Conservation (phyloP, 495 filamentous ascomycete genomes). For the Aspergillus haitiensis region DNA sequence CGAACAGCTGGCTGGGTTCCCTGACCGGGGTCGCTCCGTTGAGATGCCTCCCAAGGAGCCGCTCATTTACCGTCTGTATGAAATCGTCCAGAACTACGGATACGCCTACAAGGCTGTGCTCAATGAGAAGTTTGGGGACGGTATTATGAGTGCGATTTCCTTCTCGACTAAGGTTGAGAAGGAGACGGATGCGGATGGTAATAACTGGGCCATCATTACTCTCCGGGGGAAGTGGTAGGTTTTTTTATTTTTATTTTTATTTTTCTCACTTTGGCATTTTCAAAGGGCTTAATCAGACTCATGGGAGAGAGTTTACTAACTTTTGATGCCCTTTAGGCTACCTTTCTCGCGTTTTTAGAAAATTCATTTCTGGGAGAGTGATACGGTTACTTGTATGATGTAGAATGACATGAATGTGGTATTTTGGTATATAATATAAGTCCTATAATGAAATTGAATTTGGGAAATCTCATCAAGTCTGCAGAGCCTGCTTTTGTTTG, state of each 20-base stretch:
- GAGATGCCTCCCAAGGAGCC: slow-evolving; percentile 96
- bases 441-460: too few relatives aligned
- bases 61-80: slow-evolving; percentile 89
- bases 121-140: slow-evolving; percentile 99
- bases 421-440: not conserved
- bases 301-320: too few relatives aligned
- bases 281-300: too few relatives aligned
- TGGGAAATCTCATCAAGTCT: too few relatives aligned
- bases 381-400: not conserved
- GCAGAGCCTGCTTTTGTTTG: too few relatives aligned
- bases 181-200: slow-evolving; percentile 83
- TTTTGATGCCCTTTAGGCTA: slow-evolving; percentile 47
- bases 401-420: not conserved
- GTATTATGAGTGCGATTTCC: slow-evolving; percentile 96
- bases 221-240: slow-evolving; percentile 86
- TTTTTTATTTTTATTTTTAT: slow-evolving; percentile 16
- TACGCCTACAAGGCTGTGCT: slow-evolving; percentile 95
- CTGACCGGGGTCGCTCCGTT: slow-evolving; percentile 77
- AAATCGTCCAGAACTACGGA: slow-evolving; percentile 98
- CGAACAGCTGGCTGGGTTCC: slow-evolving; percentile 67
- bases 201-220: slow-evolving; percentile 86
- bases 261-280: not conserved
- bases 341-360: slow-evolving; percentile 62
- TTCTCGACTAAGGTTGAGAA: slow-evolving; percentile 95
- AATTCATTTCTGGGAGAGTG: not conserved